Base-by-base conservation (phyloP, 2,329 filamentous ascomycete species). In the Beauveria pseudobassiana region DNA sequence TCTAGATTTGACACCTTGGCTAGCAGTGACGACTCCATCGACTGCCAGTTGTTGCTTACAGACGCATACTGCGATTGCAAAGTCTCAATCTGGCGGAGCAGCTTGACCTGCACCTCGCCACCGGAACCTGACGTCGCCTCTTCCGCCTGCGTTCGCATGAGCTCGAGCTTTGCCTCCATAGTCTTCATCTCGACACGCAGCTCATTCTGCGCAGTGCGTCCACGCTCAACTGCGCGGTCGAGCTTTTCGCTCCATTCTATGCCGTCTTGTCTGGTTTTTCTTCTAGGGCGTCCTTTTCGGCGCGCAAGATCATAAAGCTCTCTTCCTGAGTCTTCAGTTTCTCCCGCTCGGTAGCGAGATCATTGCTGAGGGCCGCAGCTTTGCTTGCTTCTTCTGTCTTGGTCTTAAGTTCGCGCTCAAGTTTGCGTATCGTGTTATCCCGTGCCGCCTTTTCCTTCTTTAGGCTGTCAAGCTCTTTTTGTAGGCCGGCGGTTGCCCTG, bases 41-140 rank as follows among this genome's bases (percentile, higher is more conserved):
- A 91, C 71, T 97, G 93, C 95, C 96, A 99, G 69, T 99, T 99
- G 70, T 96, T 91, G 67, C 91, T 95, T 1, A 95, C 95, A 60
- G 96, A 87, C 1, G 92, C 87, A 74, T 99, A 96, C 72, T 99
- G 96, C 7, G 90, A 95, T 74, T 99, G 95, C 43, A 99, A 77
- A 0, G 91, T 97, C 77, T 99, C 95, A 59, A 99, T 89, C 74
- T 99, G 96, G 46, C 95, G 87, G 49, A 98, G 80, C 46, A 98
- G 80, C 73, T 97, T 98, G 49, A 90, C 90, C 69, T 96, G 92
- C 0, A 89, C 86, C 70, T 96, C 91, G 16, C 92, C 90, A 6
- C 87, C 86, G 16, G 86, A 86, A 18, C 90, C 89, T 3, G 92
- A 93, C 1, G 92, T 92, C 0, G 87, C 91, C 73, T 99, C 95